Percentiles rank a stretch among this genome's conserved stretches.
Evolutionary conservation across 2,329 filamentous ascomycete species (phyloP).

Genomic region (Sordariomycetes sp.): DNA sequence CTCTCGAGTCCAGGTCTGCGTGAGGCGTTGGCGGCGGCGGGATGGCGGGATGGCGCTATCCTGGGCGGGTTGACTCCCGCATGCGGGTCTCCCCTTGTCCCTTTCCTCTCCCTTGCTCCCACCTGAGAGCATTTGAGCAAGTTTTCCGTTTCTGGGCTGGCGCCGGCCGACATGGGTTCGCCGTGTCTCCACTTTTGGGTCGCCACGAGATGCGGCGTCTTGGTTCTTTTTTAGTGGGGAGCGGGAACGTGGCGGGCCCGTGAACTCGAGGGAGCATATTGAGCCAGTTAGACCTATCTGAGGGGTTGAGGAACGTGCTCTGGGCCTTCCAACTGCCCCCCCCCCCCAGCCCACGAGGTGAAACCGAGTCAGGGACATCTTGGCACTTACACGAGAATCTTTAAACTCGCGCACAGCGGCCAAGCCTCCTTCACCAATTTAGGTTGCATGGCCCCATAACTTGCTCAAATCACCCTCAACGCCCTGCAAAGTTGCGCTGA

Average conservation of each 20-base stretch:
- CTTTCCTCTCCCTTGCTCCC: not conserved
- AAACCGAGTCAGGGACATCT: too few relatives aligned
- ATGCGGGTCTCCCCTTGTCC: too few relatives aligned
- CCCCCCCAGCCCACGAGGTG: too few relatives aligned
- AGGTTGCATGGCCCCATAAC: not conserved
- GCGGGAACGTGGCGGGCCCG: too few relatives aligned
- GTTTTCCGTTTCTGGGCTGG: conserved; percentile 7
- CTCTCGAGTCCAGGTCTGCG: too few relatives aligned
- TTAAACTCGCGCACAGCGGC: not conserved
- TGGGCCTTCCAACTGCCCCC: too few relatives aligned
- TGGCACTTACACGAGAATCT: not conserved
- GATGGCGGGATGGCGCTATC: not conserved
- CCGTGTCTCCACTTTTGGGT: too few relatives aligned
- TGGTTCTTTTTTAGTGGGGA: too few relatives aligned
- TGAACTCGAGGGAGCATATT: too few relatives aligned
- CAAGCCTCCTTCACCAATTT: not conserved
- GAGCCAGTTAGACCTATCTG: too few relatives aligned
- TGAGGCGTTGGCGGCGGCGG: not conserved
- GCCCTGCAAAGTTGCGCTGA: not conserved
- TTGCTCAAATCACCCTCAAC: not conserved
- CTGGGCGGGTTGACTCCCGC: not conserved
- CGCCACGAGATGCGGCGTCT: too few relatives aligned
- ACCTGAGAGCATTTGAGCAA: conserved; percentile 14
- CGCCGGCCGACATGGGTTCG: not conserved
- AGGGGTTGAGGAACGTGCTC: too few relatives aligned